These are phyloP conservation scores for Trypanosomatidae sp. DNA, from an alignment of 208 protist genomes.

Conservation along the genomic window DNA sequence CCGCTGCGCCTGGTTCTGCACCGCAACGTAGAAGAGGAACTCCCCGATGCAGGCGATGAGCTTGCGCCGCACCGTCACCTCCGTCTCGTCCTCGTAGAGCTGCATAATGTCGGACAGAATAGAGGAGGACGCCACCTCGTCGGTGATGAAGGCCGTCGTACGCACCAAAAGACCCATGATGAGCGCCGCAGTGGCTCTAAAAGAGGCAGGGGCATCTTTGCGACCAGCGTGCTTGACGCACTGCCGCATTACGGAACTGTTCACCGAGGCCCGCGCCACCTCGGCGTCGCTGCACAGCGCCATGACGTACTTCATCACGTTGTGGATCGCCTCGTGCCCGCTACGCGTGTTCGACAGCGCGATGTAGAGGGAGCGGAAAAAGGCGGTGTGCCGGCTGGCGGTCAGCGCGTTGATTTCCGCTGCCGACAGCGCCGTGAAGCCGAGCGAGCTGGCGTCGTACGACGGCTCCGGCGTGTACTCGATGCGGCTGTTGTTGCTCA, in stretches of 20 bases:
- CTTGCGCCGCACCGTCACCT: conserved; percentile 63
- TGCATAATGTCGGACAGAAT: conserved; percentile 66
- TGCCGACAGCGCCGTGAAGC: conserved; percentile 59
- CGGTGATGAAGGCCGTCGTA: conserved; percentile 70
- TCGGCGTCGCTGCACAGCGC: conserved; percentile 64
- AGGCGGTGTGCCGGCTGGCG: conserved; percentile 28
- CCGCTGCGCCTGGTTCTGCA: conserved; percentile 66
- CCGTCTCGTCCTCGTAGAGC: conserved; percentile 55
- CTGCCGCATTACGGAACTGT: conserved; percentile 90
- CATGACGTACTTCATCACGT: conserved; percentile 88
- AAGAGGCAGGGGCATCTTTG: conserved; percentile 40
- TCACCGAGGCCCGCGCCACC: conserved; percentile 87
- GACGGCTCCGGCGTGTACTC: conserved; percentile 76
- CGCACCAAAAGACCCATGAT: conserved; percentile 90
- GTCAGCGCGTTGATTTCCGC: conserved; percentile 58
- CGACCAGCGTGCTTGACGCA: conserved; percentile 75
- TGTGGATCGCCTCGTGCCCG: conserved; percentile 38
- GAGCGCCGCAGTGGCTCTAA: conserved; percentile 59
- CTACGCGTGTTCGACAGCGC: conserved; percentile 23
- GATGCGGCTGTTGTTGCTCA: conserved; percentile 89
- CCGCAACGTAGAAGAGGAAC: conserved; percentile 91
- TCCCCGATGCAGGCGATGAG: conserved; percentile 85
- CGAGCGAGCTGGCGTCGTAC: conserved; percentile 52
- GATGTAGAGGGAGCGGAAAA: conserved; percentile 33
- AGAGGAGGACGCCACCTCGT: conserved; percentile 61